These are phyloP conservation scores for Leishmania martiniquensis DNA, from an alignment of 208 protist genomes.

Conservation along the genomic window DNA sequence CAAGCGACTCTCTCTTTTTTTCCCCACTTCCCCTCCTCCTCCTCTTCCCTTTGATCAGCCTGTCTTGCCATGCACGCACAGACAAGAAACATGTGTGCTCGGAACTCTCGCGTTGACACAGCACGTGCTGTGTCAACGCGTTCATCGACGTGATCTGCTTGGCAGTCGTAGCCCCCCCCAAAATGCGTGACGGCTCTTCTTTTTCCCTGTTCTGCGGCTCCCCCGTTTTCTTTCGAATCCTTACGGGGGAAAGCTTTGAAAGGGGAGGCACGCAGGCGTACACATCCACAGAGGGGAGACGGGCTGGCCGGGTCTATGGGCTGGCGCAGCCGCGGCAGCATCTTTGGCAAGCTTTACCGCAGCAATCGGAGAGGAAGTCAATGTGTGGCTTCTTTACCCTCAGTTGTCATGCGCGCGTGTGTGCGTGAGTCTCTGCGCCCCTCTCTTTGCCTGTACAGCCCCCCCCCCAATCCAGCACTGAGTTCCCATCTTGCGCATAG, in stretches of 20 bases:
- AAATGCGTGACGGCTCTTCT: neutral
- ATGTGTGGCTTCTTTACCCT: neutral
- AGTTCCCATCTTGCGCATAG: neutral
- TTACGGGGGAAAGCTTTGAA: neutral
- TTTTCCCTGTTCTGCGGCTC: neutral
- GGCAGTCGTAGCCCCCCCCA: neutral
- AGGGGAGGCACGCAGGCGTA: neutral
- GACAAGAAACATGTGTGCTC: neutral
- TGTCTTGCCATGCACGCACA: neutral
- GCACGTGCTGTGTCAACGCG: neutral
- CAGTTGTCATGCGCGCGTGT: neutral
- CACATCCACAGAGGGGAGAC: constrained; percentile 2
- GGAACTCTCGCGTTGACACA: neutral
- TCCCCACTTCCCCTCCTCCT: neutral
- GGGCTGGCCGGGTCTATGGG: neutral
- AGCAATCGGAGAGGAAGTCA: neutral
- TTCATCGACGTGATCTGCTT: neutral
- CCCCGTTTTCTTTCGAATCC: neutral
- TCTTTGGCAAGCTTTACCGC: neutral
- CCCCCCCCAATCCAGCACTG: neutral
- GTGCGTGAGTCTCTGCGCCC: neutral
- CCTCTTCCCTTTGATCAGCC: neutral
- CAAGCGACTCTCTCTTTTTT: neutral
- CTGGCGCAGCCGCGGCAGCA: neutral
- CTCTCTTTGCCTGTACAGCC: no score